phyloP scores from a whole-genome alignment of 495 filamentous ascomycete genomes.

The Penicillium canescens region DNA sequence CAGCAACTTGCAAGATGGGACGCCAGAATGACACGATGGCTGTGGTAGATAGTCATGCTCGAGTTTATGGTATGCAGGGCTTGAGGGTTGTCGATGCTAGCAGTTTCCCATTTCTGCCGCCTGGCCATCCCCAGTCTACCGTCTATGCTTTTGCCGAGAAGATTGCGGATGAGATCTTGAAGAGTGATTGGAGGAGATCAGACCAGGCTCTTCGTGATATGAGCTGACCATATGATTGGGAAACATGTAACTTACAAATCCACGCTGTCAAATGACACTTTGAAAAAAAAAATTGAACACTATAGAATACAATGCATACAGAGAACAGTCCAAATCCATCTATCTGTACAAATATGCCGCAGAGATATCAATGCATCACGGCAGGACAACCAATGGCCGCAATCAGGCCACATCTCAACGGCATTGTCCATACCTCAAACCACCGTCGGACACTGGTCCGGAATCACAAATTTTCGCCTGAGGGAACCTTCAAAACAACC shows the following conservation, averaged over 20 bases:
- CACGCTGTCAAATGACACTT: background rate
- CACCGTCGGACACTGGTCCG: background rate
- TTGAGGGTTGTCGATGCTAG: slow-evolving; percentile 56
- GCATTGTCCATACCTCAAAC: background rate
- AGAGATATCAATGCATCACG: slow-evolving; percentile 20
- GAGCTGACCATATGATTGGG: background rate
- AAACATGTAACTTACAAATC: background rate
- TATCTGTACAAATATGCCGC: slow-evolving; percentile 43
- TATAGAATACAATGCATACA: slow-evolving; percentile 41
- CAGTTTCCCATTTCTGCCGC: slow-evolving; percentile 49
- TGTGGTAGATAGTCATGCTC: slow-evolving; percentile 48
- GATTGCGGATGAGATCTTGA: slow-evolving; percentile 51
- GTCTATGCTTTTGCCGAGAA: slow-evolving; percentile 58
- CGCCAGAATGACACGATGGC: slow-evolving; percentile 40
- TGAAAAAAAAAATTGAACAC: slow-evolving; percentile 19
- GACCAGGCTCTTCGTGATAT: background rate
- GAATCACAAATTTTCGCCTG: slow-evolving; percentile 2
- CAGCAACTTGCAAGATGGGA: slow-evolving; percentile 52
- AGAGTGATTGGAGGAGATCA: background rate
- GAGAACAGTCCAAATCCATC: slow-evolving; percentile 32
- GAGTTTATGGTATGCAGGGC: slow-evolving; percentile 47
- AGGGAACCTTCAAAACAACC: slow-evolving; percentile 3
- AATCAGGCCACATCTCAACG: background rate
- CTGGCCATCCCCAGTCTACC: slow-evolving; percentile 51
- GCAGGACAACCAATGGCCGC: slow-evolving; percentile 1